phyloP scores from a whole-genome alignment of 2,329 filamentous ascomycete genomes.

The Pseudogymnoascus destructans region DNA sequence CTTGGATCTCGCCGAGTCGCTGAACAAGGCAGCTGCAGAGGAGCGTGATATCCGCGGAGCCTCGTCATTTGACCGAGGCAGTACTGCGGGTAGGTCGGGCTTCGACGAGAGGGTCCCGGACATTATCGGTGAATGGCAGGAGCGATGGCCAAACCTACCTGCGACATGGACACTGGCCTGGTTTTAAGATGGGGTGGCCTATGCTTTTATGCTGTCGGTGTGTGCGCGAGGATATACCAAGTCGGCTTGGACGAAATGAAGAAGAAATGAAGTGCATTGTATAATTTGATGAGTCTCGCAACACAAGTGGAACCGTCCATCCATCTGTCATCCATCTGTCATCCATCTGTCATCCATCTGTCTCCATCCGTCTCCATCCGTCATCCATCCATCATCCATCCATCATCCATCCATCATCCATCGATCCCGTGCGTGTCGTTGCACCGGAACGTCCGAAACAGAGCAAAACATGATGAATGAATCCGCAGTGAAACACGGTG shows the following conservation, averaged over 20 bases:
- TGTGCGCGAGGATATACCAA: slow-evolving; percentile 7
- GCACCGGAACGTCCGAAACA: neutral
- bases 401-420: neutral
- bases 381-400: neutral
- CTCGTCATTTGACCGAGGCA: slow-evolving; percentile 55
- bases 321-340: no score
- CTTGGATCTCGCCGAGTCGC: slow-evolving; percentile 70
- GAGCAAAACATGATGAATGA: neutral
- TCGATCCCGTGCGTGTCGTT: neutral
- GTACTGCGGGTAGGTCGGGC: slow-evolving; percentile 51
- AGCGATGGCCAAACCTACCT: slow-evolving; percentile 82
- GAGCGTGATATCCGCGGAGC: slow-evolving; percentile 57
- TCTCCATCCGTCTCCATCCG: no score
- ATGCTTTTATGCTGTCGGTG: neutral
- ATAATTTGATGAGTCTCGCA: neutral
- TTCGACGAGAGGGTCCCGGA: slow-evolving; percentile 94
- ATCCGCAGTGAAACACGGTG: neutral
- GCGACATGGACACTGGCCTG: slow-evolving; percentile 91
- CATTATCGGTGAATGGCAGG: slow-evolving; percentile 85
- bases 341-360: neutral
- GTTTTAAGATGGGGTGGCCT: slow-evolving; percentile 45
- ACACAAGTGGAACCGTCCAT: neutral
- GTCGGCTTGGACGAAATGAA: neutral
- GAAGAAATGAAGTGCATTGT: slow-evolving; percentile 14
- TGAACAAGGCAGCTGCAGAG: slow-evolving; percentile 69